Percentiles rank a stretch among this genome's conserved stretches.
These are phyloP conservation scores for Vigna mungo DNA, from an alignment of 306 rosid genomes.

Conservation along the genomic window DNA sequence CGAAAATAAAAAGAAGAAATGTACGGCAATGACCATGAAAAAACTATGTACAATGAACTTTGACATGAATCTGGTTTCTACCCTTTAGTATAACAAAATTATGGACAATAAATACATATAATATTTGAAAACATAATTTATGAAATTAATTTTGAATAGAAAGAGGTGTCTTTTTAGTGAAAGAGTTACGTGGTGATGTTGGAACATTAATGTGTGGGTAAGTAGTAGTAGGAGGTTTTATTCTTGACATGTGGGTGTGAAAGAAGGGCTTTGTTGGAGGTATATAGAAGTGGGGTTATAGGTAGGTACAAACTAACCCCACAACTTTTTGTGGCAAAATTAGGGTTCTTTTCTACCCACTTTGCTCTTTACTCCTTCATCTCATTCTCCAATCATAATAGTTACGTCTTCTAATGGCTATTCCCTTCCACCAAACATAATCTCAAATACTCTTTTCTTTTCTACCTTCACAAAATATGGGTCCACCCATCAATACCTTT, in stretches of 20 bases:
- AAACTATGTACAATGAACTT: slow-evolving; percentile 35
- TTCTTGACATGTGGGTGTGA: slow-evolving; percentile 37
- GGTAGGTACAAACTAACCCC: slow-evolving; percentile 48
- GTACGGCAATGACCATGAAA: not conserved
- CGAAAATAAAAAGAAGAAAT: not conserved
- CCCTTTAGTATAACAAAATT: not conserved
- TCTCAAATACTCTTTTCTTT: slow-evolving; percentile 37
- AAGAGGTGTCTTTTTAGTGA: slow-evolving; percentile 32
- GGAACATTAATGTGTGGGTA: slow-evolving; percentile 34
- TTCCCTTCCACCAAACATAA: slow-evolving; percentile 44
- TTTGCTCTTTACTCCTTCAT: slow-evolving; percentile 39
- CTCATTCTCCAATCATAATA: slow-evolving; percentile 32
- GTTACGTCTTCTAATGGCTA: slow-evolving; percentile 50
- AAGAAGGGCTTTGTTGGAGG: slow-evolving; percentile 33
- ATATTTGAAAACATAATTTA: no score
- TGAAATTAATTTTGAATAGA: no score
- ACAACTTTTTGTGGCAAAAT: slow-evolving; percentile 43
- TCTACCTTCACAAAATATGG: slow-evolving; percentile 16
- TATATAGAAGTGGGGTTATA: slow-evolving; percentile 37
- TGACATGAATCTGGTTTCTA: slow-evolving; percentile 16
- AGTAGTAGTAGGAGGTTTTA: slow-evolving; percentile 14
- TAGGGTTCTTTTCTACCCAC: slow-evolving; percentile 34
- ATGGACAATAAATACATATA: no score
- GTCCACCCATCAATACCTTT: slow-evolving; percentile 19
- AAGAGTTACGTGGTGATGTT: slow-evolving; percentile 32